phyloP scores from a whole-genome alignment of 2,329 filamentous ascomycete genomes.

The Zasmidium angulare region DNA sequence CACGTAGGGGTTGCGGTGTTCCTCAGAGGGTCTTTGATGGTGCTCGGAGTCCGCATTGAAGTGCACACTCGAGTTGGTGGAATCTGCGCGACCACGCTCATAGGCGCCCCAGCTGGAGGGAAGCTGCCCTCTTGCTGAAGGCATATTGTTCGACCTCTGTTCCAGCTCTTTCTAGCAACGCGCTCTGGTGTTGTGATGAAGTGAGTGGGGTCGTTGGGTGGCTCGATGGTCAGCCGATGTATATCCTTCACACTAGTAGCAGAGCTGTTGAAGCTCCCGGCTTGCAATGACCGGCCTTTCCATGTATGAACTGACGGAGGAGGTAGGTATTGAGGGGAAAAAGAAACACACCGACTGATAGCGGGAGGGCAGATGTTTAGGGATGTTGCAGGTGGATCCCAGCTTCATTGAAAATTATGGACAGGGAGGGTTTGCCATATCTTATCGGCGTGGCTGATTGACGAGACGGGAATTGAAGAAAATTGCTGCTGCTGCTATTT shows the following conservation, averaged over 20 bases:
- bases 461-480: neutral
- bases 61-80: conserved; percentile 39
- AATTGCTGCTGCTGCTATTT: too few species aligned
- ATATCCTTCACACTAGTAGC: neutral
- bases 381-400: neutral
- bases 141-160: neutral
- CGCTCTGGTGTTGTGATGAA: neutral
- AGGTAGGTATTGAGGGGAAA: neutral
- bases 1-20: conserved; percentile 16
- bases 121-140: conserved; percentile 23
- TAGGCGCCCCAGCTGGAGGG: conserved; percentile 50
- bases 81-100: conserved; percentile 42
- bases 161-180: neutral
- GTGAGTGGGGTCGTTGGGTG: neutral
- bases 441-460: neutral
- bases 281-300: neutral
- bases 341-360: conserved; percentile 2
- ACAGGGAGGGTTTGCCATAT: neutral
- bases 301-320: neutral
- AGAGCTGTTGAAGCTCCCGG: conserved; percentile 5
- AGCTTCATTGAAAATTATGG: neutral
- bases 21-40: conserved; percentile 14
- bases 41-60: conserved; percentile 30
- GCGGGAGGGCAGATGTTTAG: neutral
- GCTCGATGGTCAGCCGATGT: neutral